These are phyloP conservation scores for Glycyrrhiza uralensis DNA, from an alignment of 306 rosid genomes.

Conservation along the genomic window DNA sequence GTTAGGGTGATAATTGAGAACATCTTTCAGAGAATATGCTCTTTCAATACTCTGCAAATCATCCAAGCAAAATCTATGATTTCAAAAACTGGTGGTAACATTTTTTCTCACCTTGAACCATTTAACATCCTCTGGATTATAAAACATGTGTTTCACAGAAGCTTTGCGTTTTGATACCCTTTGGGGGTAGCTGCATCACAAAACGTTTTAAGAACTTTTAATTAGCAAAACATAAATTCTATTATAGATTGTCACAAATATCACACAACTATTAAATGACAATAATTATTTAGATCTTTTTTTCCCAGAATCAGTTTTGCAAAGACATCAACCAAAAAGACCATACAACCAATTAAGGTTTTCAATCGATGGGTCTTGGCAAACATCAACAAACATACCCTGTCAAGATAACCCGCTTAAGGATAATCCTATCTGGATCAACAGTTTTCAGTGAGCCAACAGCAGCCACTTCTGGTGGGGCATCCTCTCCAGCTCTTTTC, in stretches of 20 bases:
- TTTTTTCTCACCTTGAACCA: slow-evolving; percentile 80
- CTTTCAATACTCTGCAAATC: neutral
- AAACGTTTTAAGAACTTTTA: slow-evolving; percentile 12
- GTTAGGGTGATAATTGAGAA: neutral
- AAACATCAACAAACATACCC: slow-evolving; percentile 53
- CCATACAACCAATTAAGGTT: neutral
- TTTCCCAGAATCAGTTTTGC: neutral
- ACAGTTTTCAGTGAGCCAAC: slow-evolving; percentile 79
- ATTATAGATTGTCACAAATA: neutral
- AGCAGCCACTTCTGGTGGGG: slow-evolving; percentile 61
- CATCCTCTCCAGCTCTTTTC: slow-evolving; percentile 50
- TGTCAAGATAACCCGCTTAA: slow-evolving; percentile 84
- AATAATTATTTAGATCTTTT: neutral
- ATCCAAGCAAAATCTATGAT: neutral
- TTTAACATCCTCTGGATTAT: slow-evolving; percentile 91
- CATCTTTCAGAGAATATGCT: neutral
- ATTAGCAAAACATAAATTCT: neutral
- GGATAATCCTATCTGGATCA: slow-evolving; percentile 79
- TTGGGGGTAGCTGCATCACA: slow-evolving; percentile 84
- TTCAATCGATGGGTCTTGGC: neutral
- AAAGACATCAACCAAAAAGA: neutral
- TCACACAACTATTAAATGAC: neutral
- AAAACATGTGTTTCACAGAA: slow-evolving; percentile 78
- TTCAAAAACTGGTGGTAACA: neutral
- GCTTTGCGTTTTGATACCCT: slow-evolving; percentile 90